Evolutionary conservation across 2,329 filamentous ascomycete genomes (phyloP), one percentile per base, ranked within the genome.

Genomic region (Knufia petricola): DNA sequence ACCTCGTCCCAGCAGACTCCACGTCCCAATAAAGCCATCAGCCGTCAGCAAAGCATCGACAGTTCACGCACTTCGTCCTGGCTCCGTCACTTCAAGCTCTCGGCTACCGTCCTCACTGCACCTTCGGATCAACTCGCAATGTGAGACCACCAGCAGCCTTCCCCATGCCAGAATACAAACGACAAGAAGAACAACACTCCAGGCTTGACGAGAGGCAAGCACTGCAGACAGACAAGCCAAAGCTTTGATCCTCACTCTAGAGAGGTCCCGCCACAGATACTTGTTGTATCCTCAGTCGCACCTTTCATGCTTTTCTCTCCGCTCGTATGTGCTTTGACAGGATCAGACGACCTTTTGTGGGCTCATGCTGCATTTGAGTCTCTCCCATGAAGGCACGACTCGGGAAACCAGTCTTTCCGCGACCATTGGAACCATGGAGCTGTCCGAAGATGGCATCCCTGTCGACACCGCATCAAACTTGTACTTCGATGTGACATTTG

Each of bases 241-340:
- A 81, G 74, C 87, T 88, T 87, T 94, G 87, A 94, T 82, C 73
- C 85, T 85, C 87, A 88, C 85, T 78, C 82, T 65, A 79, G 85
- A 87, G 87, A 87, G 85, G 85, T 87, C 86, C 87, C 75, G 69
- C 67, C 59, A 60, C 63, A 60, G 64, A 63, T 61, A 53, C 59
- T 51, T 58, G 48, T 31, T 52, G 51, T 54, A 52, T 54, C 58
- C 52, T 49, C 49, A 51, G 49, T 17, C 17, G 15, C 31, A 8
- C 34, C 24, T 3, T 50, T 53, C 48, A 50, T 42, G 44, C 50
- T 7, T 21, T 28, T 30, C n/a, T 37, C 36, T 21, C 37, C 42
- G 34, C 36, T 21, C 23, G 15, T 17, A 31, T 30, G 36, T 23
- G 26, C 36, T 23, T 13, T 45, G n/a, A 21, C 49, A 28, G 46